Base-by-base conservation (phyloP, 352 stramenopile species). In the Pythium aquatile region DNA sequence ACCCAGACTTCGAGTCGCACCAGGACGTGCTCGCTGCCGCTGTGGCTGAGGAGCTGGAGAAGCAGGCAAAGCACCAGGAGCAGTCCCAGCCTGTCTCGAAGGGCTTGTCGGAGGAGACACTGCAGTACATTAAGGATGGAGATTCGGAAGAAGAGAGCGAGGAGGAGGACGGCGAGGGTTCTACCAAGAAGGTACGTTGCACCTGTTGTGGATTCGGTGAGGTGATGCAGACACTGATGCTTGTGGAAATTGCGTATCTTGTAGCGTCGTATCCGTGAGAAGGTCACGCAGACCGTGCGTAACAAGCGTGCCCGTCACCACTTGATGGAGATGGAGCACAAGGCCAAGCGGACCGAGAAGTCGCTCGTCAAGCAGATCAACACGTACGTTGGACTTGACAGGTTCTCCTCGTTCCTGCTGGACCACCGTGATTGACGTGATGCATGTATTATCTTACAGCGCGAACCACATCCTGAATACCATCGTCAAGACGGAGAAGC, bases 361-460 rank as follows among this genome's bases (percentile, higher is more conserved):
- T 59, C 77, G n/a, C 77, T 94, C 40, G 66, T 93, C 62, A 93
- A 93, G 73, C 87, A 95, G 63, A 95, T 95, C 65, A 95, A 95
- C 63, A 70, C 74, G 86, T 94, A 81, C 69, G 78, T 86, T 5
- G 1, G 48, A 24, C 20, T 47, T 30, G 55, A 33, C 5, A 59
- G 39, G n/a, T 47, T 26, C 26, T 24, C 16, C 13, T 10, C 11
- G 6, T 13, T 35, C 9, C 24, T 5, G n/a, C 14, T 1, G 2
- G 4, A 17, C 24, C 14, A 29, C 7, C 32, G 13, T 14, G 3
- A 57, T 30, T 56, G 4, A 63, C 35, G 30, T 55, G 16, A 66
- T 30, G 20, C 20, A 24, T 51, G 61, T 61, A n/a, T 37, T 20
- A 66, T 49, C 32, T n/a, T 11, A 39, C 58, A 93, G 82, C 1